These are phyloP conservation scores for Roridomyces roridus DNA, from an alignment of 768 basidiomycete genomes.

Conservation along the genomic window DNA sequence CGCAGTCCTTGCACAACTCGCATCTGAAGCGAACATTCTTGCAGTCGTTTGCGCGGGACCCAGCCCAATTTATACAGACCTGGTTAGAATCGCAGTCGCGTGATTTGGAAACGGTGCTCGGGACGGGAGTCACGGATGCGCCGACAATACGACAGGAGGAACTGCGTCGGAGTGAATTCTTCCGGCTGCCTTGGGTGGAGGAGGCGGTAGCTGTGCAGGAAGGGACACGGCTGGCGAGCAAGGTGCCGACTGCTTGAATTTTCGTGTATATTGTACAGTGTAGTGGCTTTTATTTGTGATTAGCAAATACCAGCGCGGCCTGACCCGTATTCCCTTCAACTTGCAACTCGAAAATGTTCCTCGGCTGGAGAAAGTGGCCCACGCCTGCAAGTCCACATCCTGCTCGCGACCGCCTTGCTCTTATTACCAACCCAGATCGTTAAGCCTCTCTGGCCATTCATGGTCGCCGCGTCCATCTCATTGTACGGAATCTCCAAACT, in stretches of 20 bases:
- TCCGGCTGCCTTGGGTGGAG: constrained; percentile 91
- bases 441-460: constrained; percentile 84
- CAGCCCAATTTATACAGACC: constrained; percentile 82
- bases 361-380: constrained; percentile 83
- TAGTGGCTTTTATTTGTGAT: too few relatives aligned
- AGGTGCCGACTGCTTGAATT: too few relatives aligned
- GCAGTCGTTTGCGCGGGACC: constrained; percentile 79
- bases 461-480: constrained; percentile 67
- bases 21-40: constrained; percentile 89
- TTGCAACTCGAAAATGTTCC: constrained; percentile 66
- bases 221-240: too few relatives aligned
- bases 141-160: constrained; percentile 87
- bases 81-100: constrained; percentile 94
- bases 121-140: constrained; percentile 83
- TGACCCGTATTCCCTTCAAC: too few relatives aligned
- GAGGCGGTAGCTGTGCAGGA: constrained; percentile 39
- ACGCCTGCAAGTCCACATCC: constrained; percentile 76
- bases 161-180: constrained; percentile 87
- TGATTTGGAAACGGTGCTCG: constrained; percentile 89
- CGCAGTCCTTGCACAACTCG: constrained; percentile 86
- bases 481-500: constrained; percentile 70
- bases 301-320: too few relatives aligned
- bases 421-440: constrained; percentile 52
- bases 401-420: constrained; percentile 14
- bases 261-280: too few relatives aligned